Conservation (phyloP, 2,329 filamentous ascomycete genomes). For the Alternaria brassicae region DNA sequence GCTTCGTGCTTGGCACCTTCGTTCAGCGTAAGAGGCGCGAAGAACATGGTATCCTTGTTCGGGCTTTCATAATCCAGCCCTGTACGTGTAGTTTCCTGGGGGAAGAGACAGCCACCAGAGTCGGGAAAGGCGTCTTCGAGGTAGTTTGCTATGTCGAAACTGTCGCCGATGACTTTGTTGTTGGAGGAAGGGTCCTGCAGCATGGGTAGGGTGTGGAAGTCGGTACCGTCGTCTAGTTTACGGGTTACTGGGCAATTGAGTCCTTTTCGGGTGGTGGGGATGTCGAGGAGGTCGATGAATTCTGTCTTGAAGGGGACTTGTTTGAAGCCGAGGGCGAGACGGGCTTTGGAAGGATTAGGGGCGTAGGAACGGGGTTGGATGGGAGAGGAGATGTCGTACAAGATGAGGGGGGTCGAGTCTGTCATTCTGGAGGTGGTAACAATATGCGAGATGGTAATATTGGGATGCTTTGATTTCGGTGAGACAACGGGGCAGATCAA, state of each 20-base stretch:
- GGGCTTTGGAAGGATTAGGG: slow-evolving; percentile 62
- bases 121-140: slow-evolving; percentile 62
- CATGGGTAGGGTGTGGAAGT: slow-evolving; percentile 68
- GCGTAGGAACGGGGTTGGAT: slow-evolving; percentile 50
- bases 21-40: slow-evolving; percentile 33
- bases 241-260: slow-evolving; percentile 60
- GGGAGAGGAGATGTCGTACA: slow-evolving; percentile 60
- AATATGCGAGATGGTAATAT: neutral
- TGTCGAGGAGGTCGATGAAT: slow-evolving; percentile 63
- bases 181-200: slow-evolving; percentile 56
- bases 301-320: slow-evolving; percentile 55
- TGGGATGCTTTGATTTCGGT: neutral
- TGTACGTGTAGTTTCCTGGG: slow-evolving; percentile 29
- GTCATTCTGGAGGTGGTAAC: slow-evolving; percentile 24
- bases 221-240: slow-evolving; percentile 62
- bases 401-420: slow-evolving; percentile 41
- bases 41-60: slow-evolving; percentile 33
- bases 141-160: slow-evolving; percentile 70
- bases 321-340: slow-evolving; percentile 61
- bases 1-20: slow-evolving; percentile 45
- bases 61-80: slow-evolving; percentile 42
- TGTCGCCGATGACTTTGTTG: slow-evolving; percentile 61
- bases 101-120: slow-evolving; percentile 60
- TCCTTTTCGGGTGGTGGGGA: slow-evolving; percentile 53
- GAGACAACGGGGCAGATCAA: neutral